Evolutionary conservation across 768 basidiomycete species (phyloP).

Genomic region (Suillus alpinus): DNA sequence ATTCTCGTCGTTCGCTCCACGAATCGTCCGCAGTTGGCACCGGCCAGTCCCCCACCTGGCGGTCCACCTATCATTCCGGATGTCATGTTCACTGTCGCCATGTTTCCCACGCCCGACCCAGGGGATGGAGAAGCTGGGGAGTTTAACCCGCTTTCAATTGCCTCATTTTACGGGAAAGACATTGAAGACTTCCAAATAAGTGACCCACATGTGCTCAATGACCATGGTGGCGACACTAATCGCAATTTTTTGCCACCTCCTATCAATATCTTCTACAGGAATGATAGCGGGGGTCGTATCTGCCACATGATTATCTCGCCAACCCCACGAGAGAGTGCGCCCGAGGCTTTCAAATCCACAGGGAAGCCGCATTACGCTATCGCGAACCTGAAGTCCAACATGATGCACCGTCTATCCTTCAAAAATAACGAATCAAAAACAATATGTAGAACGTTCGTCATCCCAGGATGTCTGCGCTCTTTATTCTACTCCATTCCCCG

Average conservation of each 20-base stretch:
- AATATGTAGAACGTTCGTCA: slow-evolving; percentile 27
- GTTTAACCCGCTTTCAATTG: slow-evolving; percentile 24
- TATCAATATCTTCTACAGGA: slow-evolving; percentile 33
- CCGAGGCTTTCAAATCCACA: slow-evolving; percentile 14
- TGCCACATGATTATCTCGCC: slow-evolving; percentile 29
- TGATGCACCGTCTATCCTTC: slow-evolving; percentile 26
- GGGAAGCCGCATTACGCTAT: slow-evolving; percentile 29
- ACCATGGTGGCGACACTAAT: slow-evolving; percentile 12
- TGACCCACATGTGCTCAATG: slow-evolving; percentile 25
- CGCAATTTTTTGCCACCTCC: slow-evolving; percentile 28
- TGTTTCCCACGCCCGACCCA: slow-evolving; percentile 30
- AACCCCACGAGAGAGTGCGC: slow-evolving; percentile 18
- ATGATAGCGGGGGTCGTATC: slow-evolving; percentile 24
- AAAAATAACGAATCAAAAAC: slow-evolving; percentile 21
- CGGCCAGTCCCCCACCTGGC: slow-evolving; percentile 4
- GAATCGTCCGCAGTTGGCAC: slow-evolving; percentile 13
- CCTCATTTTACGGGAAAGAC: slow-evolving; percentile 31
- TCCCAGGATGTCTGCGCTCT: slow-evolving; percentile 32
- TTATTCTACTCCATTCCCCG: slow-evolving; percentile 28
- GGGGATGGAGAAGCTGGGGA: slow-evolving; percentile 26
- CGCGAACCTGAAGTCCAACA: slow-evolving; percentile 21
- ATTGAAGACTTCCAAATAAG: slow-evolving; percentile 34
- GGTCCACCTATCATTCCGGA: slow-evolving; percentile 18
- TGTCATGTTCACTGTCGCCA: slow-evolving; percentile 28
- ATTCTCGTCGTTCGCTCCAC: slow-evolving; percentile 51